phyloP scores from a whole-genome alignment of 2,329 filamentous ascomycete genomes.

The Alternaria hordeiaustralica region DNA sequence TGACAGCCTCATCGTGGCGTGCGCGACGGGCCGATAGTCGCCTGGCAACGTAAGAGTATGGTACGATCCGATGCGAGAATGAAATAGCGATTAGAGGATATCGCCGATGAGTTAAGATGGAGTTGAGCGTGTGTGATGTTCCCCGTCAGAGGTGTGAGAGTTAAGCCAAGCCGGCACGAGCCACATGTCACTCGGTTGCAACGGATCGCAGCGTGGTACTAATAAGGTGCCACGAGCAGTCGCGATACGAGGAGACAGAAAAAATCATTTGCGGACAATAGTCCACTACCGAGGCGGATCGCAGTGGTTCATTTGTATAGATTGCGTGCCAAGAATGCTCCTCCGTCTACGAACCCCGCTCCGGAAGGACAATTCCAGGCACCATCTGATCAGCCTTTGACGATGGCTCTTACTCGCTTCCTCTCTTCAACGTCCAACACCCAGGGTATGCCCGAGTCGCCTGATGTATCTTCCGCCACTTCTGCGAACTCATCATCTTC shows the following conservation, averaged over 20 bases:
- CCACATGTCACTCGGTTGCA: background rate
- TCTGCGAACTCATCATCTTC: conserved; percentile 96
- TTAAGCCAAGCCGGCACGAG: conserved; percentile 15
- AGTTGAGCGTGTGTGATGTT: background rate
- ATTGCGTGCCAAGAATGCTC: conserved; percentile 26
- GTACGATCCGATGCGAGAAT: background rate
- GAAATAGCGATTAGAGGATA: background rate
- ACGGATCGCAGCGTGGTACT: background rate
- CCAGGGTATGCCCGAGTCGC: conserved; percentile 71
- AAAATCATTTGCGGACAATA: background rate
- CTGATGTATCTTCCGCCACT: conserved; percentile 57
- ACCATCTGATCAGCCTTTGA: conserved; percentile 47
- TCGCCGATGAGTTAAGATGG: background rate
- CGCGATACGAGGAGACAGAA: background rate
- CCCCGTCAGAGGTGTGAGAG: background rate
- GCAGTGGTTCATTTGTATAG: conserved; percentile 13
- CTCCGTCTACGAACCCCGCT: background rate
- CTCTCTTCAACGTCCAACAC: conserved; percentile 76
- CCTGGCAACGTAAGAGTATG: background rate
- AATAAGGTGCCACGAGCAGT: background rate
- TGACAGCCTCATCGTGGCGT: conserved; percentile 16
- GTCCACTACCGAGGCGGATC: background rate
- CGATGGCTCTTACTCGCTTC: conserved; percentile 72
- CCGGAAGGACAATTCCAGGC: background rate
- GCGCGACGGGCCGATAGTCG: background rate